Evolutionary conservation across 345 rosid genomes (phyloP).

Genomic region (Sisymbrium altissimum): DNA sequence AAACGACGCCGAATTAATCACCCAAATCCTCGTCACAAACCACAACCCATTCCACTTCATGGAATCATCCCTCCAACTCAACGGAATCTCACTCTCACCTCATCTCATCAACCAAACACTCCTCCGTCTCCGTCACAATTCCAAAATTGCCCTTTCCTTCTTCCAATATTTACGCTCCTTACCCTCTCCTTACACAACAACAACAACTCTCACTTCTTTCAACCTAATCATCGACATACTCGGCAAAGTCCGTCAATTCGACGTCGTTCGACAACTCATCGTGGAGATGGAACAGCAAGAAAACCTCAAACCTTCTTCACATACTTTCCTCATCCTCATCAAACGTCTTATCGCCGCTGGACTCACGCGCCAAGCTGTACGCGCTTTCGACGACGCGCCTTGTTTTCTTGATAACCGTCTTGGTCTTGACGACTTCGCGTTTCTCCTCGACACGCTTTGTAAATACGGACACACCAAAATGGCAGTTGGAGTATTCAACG

Average conservation of each 20-base stretch:
- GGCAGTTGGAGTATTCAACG: constrained; percentile 61
- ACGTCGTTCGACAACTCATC: constrained; percentile 71
- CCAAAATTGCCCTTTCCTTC: constrained; percentile 50
- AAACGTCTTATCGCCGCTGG: constrained; percentile 81
- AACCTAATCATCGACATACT: constrained; percentile 57
- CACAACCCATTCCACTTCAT: constrained; percentile 83
- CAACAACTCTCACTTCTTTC: constrained; percentile 4
- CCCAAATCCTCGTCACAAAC: constrained; percentile 61
- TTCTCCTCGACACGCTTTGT: constrained; percentile 71
- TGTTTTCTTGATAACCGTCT: constrained; percentile 40
- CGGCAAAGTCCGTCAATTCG: constrained; percentile 71
- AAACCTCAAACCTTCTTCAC: constrained; percentile 33
- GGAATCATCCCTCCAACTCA: constrained; percentile 80
- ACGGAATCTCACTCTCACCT: constrained; percentile 62
- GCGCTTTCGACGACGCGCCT: constrained; percentile 69
- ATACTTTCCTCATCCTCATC: constrained; percentile 62
- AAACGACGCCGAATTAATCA: constrained; percentile 61
- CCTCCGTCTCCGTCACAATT: constrained; percentile 77
- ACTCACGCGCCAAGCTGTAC: constrained; percentile 79
- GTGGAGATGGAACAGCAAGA: constrained; percentile 54
- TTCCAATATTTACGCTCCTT: constrained; percentile 26
- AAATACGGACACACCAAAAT: constrained; percentile 68
- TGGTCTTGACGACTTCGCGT: constrained; percentile 39
- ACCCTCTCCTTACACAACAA: constrained; percentile 31
- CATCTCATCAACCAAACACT: constrained; percentile 71